Evolutionary conservation across 768 basidiomycete species (phyloP).

Genomic region (Sutorius australiensis): DNA sequence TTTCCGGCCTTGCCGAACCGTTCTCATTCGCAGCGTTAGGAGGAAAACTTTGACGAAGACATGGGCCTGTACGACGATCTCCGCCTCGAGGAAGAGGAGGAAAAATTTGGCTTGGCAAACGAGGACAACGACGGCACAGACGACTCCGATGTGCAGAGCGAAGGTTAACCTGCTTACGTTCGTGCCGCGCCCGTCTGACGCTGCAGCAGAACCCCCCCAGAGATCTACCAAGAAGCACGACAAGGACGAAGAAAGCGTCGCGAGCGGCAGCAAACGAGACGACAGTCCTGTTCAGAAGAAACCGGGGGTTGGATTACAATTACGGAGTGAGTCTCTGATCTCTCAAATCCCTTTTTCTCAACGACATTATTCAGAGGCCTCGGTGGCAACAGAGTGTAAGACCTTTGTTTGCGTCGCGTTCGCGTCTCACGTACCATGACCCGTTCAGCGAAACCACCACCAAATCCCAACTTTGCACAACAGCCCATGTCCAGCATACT

Average conservation of each 20-base stretch:
- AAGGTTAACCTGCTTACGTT: slow-evolving; percentile 45
- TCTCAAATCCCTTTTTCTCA: slow-evolving; percentile 12
- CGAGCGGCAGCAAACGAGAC: slow-evolving; percentile 66
- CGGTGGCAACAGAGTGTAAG: slow-evolving; percentile 59
- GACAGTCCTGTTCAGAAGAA: slow-evolving; percentile 82
- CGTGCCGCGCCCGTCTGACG: neutral
- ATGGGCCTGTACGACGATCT: slow-evolving; percentile 98
- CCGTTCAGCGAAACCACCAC: slow-evolving; percentile 56
- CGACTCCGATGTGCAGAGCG: slow-evolving; percentile 69
- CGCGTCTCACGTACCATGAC: slow-evolving; percentile 4
- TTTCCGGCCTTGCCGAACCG: slow-evolving; percentile 2
- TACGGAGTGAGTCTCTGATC: slow-evolving; percentile 61
- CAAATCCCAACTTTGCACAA: slow-evolving; percentile 75
- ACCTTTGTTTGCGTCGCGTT: neutral
- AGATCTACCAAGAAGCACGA: slow-evolving; percentile 71
- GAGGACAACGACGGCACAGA: slow-evolving; percentile 72
- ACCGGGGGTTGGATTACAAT: slow-evolving; percentile 53
- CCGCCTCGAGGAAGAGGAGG: slow-evolving; percentile 94
- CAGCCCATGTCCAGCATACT: slow-evolving; percentile 75
- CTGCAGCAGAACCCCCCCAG: slow-evolving; percentile 52
- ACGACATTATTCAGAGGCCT: slow-evolving; percentile 49
- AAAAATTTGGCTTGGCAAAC: slow-evolving; percentile 75
- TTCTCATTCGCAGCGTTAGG: slow-evolving; percentile 47
- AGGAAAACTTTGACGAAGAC: slow-evolving; percentile 96
- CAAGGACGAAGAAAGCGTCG: slow-evolving; percentile 68